phyloP scores from a whole-genome alignment of 345 rosid species.

The Limnanthes douglasii region DNA sequence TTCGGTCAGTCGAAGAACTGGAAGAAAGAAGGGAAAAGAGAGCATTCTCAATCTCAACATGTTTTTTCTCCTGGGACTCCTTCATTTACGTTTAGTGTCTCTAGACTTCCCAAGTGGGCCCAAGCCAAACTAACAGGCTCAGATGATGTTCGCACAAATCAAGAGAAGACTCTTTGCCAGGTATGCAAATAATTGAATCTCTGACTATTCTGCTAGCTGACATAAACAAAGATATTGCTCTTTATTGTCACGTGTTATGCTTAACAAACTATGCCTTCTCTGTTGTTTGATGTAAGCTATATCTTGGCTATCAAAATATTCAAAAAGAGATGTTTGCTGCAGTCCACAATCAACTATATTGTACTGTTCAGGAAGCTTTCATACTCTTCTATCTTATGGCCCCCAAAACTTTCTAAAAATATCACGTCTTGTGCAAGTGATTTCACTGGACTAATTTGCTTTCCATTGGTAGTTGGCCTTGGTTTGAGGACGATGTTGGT shows the following conservation, averaged over 20 bases:
- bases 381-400: background rate
- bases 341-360: background rate
- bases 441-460: too few species aligned
- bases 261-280: background rate
- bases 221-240: background rate
- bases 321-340: background rate
- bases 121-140: constrained; percentile 38
- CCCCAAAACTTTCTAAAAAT: too few species aligned
- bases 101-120: constrained; percentile 86
- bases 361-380: background rate
- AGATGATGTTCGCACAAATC: constrained; percentile 12
- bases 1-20: constrained; percentile 18
- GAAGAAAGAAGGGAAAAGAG: constrained; percentile 12
- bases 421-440: too few species aligned
- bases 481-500: too few species aligned
- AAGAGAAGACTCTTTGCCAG: constrained; percentile 25
- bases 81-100: constrained; percentile 57
- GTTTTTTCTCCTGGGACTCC: constrained; percentile 36
- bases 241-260: background rate
- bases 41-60: constrained; percentile 11
- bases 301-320: too few species aligned
- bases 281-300: background rate
- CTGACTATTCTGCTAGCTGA: constrained; percentile 6
- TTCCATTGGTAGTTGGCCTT: too few species aligned
- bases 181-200: constrained; percentile 20